Percentiles rank a stretch among this genome's conserved stretches.
Conservation (phyloP, 148 eudicot species). For the Gaultheria prostrata region DNA sequence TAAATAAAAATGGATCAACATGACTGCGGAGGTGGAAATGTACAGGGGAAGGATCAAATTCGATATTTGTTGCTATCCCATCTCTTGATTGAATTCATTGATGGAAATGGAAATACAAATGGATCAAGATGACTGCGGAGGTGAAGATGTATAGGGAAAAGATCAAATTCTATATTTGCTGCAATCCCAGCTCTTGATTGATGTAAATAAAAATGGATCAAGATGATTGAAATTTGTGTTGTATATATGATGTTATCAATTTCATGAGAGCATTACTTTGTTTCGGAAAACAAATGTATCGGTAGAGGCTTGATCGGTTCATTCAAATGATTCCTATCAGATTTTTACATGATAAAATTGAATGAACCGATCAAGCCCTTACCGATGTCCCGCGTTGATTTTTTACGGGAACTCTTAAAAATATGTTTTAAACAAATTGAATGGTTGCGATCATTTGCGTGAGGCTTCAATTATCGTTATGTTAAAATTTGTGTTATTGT, state of each 20-base stretch:
- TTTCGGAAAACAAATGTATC: too few species aligned
- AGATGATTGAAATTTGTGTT: slow-evolving; percentile 6
- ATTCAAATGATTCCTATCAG: too few species aligned
- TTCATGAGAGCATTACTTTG: background rate
- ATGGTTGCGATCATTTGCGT: too few species aligned
- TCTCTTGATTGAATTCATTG: background rate
- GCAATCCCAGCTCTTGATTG: background rate
- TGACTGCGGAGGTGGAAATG: background rate
- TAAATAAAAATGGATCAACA: slow-evolving; percentile 1
- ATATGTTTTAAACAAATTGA: too few species aligned
- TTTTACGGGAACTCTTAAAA: too few species aligned
- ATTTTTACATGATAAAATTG: too few species aligned
- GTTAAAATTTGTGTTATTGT: too few species aligned
- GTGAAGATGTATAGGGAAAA: background rate
- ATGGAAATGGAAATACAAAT: slow-evolving; percentile 4
- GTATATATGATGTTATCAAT: background rate
- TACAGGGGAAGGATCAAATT: background rate
- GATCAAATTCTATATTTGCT: background rate
- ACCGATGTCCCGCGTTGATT: too few species aligned
- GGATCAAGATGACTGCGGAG: background rate
- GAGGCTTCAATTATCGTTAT: too few species aligned
- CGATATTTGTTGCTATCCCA: background rate
- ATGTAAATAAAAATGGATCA: slow-evolving; percentile 14
- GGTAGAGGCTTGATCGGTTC: too few species aligned
- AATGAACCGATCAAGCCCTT: too few species aligned